Conservation (phyloP, 352 stramenopile species). For the Phytophthora capsici region DNA sequence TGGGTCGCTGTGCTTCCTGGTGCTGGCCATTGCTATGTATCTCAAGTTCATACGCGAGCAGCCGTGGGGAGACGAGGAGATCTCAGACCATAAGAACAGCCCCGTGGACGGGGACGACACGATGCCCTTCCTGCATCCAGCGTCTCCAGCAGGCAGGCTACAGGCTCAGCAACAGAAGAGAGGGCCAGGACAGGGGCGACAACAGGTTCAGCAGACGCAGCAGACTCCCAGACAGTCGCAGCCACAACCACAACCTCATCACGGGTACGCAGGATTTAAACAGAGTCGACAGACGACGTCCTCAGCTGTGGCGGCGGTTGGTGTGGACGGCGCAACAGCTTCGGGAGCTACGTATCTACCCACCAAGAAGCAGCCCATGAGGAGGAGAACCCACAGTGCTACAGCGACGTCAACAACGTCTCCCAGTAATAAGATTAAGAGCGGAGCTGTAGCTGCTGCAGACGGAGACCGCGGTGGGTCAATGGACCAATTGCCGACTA, state of each 20-base stretch:
- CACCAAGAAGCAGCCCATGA: constrained; percentile 80
- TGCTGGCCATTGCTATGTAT: constrained; percentile 89
- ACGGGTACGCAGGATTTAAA: constrained; percentile 39
- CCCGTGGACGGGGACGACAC: constrained; percentile 65
- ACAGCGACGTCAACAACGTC: constrained; percentile 32
- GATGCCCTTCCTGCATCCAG: constrained; percentile 76
- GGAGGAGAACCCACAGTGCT: constrained; percentile 72
- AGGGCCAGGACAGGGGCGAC: constrained; percentile 38
- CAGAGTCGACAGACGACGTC: constrained; percentile 45
- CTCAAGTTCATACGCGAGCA: constrained; percentile 88
- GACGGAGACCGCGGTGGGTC: constrained; percentile 15
- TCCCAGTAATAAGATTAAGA: constrained; percentile 35
- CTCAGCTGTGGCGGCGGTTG: constrained; percentile 21
- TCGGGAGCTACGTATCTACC: constrained; percentile 50
- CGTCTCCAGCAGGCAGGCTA: constrained; percentile 52
- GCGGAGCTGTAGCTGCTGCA: constrained; percentile 24
- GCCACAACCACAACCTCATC: constrained; percentile 58
- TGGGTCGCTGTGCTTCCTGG: constrained; percentile 88
- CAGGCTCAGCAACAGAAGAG: constrained; percentile 49
- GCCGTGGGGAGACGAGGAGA: constrained; percentile 63
- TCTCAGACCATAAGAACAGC: constrained; percentile 64
- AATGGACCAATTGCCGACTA: constrained; percentile 55
- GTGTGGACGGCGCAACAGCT: constrained; percentile 11
- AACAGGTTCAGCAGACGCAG: constrained; percentile 53
- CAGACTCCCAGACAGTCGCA: constrained; percentile 41